These are phyloP conservation scores for Ceratobasidium sp. DNA, from an alignment of 1,284 basidiomycete genomes.

Conservation along the genomic window DNA sequence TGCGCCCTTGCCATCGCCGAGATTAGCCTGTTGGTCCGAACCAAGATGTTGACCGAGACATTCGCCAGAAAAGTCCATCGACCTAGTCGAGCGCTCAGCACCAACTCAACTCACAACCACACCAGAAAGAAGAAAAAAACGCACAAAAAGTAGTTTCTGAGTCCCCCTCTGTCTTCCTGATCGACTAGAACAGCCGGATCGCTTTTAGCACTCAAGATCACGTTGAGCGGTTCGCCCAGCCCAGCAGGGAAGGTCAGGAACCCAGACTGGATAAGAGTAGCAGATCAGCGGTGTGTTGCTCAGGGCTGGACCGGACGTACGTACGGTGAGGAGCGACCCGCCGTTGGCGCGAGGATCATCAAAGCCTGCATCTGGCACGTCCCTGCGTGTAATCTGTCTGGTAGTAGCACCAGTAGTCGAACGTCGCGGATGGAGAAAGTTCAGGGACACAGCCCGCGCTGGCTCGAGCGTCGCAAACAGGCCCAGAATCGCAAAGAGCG, in stretches of 20 bases:
- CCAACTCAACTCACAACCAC: slow-evolving; percentile 19
- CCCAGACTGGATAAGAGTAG: slow-evolving; percentile 14
- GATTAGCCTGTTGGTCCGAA: slow-evolving; percentile 76
- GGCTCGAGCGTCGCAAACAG: slow-evolving; percentile 14
- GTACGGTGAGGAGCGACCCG: slow-evolving; percentile 30
- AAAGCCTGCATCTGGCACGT: slow-evolving; percentile 12
- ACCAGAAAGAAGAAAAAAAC: slow-evolving; percentile 51
- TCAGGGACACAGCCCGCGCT: not conserved
- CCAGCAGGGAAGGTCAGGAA: slow-evolving; percentile 74
- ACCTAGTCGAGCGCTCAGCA: slow-evolving; percentile 55
- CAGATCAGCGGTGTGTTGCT: not conserved
- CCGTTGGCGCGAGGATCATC: slow-evolving; percentile 38
- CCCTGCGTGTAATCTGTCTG: not conserved
- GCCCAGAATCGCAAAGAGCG: slow-evolving; percentile 17
- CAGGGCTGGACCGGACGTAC: not conserved
- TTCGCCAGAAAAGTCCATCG: slow-evolving; percentile 78
- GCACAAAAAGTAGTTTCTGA: slow-evolving; percentile 82
- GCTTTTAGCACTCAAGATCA: slow-evolving; percentile 86
- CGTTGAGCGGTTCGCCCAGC: slow-evolving; percentile 90
- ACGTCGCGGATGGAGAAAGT: slow-evolving; percentile 29
- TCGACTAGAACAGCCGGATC: slow-evolving; percentile 79
- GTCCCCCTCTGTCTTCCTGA: slow-evolving; percentile 73
- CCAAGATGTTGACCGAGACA: slow-evolving; percentile 87
- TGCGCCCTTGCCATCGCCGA: slow-evolving; percentile 86
- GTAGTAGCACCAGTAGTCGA: too few species aligned